Evolutionary conservation across 179 eudicot genomes (phyloP).

Genomic region (Heliamphora ciliata): DNA sequence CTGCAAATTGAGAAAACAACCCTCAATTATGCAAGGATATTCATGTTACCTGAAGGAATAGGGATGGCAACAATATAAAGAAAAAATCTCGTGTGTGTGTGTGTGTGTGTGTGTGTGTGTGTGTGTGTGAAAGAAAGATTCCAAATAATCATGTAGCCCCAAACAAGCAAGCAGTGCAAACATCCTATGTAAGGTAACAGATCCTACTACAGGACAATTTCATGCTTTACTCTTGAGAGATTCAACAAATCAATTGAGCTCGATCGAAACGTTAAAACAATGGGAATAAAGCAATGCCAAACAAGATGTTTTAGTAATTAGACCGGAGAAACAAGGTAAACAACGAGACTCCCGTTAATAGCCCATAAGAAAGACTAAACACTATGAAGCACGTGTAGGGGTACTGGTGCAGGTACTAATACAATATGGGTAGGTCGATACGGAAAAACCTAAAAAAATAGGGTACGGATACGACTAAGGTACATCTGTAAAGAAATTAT

Average conservation of each 20-base stretch:
- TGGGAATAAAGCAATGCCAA: background rate
- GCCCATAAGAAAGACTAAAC: background rate
- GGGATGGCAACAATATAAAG: background rate
- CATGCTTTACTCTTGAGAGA: background rate
- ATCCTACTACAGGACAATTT: background rate
- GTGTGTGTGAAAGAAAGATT: background rate
- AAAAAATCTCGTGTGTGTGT: background rate
- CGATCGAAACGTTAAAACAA: background rate
- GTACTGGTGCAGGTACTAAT: too few species aligned
- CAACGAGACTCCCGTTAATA: background rate
- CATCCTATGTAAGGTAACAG: background rate
- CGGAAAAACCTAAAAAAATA: too few species aligned
- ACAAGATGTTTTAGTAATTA: background rate
- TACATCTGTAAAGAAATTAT: too few species aligned
- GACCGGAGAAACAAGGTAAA: background rate
- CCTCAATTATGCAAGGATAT: background rate
- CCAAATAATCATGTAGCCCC: constrained; percentile 2
- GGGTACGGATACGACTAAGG: too few species aligned
- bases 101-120: background rate
- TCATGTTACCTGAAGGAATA: background rate
- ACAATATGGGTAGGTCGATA: too few species aligned
- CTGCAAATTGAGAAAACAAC: constrained; percentile 31
- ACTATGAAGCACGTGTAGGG: background rate
- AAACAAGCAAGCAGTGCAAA: background rate
- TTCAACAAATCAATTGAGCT: background rate